A percentile compares a stretch with the other conserved stretches of the same genome.
Evolutionary conservation across 345 rosid species (phyloP).

Genomic region (Eucalyptus cloeziana): DNA sequence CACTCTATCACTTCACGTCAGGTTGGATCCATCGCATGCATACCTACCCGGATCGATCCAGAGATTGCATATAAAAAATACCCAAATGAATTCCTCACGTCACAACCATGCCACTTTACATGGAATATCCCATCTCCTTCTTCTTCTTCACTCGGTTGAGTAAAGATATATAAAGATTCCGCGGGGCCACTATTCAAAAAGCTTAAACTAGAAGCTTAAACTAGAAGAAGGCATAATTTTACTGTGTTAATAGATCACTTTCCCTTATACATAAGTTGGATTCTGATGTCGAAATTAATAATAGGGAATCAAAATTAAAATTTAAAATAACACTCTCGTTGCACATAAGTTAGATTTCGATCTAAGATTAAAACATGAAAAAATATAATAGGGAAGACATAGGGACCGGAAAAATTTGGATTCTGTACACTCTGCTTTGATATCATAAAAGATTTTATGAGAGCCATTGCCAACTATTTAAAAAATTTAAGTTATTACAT

Average conservation of each 20-base stretch:
- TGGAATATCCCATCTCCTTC: not conserved
- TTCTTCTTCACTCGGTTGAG: not conserved
- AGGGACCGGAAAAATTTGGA: not conserved
- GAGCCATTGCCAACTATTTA: fast-evolving
- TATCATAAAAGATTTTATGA: not conserved
- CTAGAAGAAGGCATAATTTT: fast-evolving
- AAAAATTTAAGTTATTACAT: not conserved
- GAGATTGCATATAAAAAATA: not conserved
- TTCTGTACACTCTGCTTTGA: fast-evolving
- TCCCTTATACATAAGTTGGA: not conserved
- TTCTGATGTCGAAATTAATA: not conserved
- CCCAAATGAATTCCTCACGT: not conserved
- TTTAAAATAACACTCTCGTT: not conserved
- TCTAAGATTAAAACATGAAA: not conserved
- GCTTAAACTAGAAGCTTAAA: not conserved
- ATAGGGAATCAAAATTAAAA: not conserved
- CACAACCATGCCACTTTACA: not conserved
- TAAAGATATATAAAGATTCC: not conserved
- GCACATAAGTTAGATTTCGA: not conserved
- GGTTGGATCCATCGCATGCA: not conserved
- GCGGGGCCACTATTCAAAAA: not conserved
- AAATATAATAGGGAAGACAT: not conserved
- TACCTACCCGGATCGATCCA: not conserved
- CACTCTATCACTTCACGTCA: not conserved
- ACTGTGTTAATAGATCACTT: not conserved